Percentiles rank a stretch among this genome's conserved stretches.
phyloP scores from a whole-genome alignment of 2,329 filamentous ascomycete genomes.

The Thermoascus crustaceus region DNA sequence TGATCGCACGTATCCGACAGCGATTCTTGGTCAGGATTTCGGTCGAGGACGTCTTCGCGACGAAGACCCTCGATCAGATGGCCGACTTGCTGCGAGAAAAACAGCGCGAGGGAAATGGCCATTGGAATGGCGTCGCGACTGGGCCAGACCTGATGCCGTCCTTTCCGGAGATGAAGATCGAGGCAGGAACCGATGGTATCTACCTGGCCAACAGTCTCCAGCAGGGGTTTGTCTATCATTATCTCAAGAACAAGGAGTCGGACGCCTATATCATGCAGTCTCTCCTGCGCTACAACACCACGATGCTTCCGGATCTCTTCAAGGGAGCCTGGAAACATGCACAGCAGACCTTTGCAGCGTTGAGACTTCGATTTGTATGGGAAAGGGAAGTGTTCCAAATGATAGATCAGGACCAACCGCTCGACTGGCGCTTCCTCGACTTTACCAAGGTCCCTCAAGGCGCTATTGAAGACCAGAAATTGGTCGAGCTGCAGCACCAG shows the following conservation, averaged over 20 bases:
- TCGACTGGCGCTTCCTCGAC: neutral
- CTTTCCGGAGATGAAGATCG: neutral
- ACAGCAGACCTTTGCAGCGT: neutral
- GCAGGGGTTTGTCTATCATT: conserved; percentile 2
- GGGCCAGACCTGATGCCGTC: too few species aligned
- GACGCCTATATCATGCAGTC: conserved; percentile 3
- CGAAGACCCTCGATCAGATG: neutral
- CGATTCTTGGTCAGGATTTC: neutral
- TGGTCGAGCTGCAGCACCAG: neutral
- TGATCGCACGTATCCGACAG: conserved; percentile 1
- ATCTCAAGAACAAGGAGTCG: neutral
- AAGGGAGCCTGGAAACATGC: neutral
- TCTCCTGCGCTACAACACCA: neutral
- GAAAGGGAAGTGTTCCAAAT: neutral
- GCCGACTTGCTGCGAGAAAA: neutral
- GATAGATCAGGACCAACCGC: conserved; percentile 1
- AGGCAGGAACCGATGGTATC: neutral
- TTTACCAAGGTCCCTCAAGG: neutral
- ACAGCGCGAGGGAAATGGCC: neutral
- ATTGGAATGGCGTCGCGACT: neutral
- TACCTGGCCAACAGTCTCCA: conserved; percentile 2
- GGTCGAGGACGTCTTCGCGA: conserved; percentile 1
- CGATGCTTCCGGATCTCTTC: neutral
- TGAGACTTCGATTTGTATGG: conserved; percentile 1
- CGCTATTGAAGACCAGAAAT: neutral